These are phyloP conservation scores for Setaria italica DNA, from an alignment of 202 grass and related monocot genomes.

Conservation along the genomic window DNA sequence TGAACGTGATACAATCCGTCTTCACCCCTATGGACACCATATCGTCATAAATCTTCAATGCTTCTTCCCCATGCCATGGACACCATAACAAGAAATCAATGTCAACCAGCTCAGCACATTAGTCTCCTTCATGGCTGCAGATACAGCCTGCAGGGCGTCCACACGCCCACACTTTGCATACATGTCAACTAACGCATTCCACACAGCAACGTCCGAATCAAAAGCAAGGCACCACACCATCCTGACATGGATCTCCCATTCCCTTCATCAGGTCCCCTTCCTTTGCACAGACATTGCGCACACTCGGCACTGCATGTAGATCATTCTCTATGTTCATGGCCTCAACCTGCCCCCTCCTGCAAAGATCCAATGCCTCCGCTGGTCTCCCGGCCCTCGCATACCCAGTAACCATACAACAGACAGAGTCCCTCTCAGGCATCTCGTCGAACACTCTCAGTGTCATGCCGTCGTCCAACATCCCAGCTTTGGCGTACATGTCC, in stretches of 20 bases:
- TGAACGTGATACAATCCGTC: constrained; percentile 54
- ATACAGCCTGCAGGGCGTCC: not conserved
- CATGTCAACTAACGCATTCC: constrained; percentile 51
- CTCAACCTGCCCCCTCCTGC: constrained; percentile 31
- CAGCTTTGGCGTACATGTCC: constrained; percentile 58
- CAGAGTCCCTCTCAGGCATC: constrained; percentile 41
- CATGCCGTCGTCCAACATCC: constrained; percentile 30
- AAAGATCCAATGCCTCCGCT: not conserved
- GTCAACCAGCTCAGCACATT: constrained; percentile 68
- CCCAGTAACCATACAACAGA: constrained; percentile 52
- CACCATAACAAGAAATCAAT: constrained; percentile 61
- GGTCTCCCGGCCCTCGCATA: constrained; percentile 53
- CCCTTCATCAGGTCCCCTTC: not conserved
- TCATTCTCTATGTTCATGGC: constrained; percentile 11
- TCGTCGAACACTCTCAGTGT: constrained; percentile 48
- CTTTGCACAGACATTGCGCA: constrained; percentile 56
- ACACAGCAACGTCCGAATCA: constrained; percentile 42
- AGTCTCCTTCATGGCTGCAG: constrained; percentile 51
- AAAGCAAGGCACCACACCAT: constrained; percentile 53
- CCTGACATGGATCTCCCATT: constrained; percentile 62
- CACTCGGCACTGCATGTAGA: constrained; percentile 43
- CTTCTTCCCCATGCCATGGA: constrained; percentile 62
- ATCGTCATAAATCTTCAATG: constrained; percentile 48
- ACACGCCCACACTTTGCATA: constrained; percentile 20
- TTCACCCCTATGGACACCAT: constrained; percentile 58